Conservation (phyloP, 1,284 basidiomycete genomes). For the Mycena sp. region DNA sequence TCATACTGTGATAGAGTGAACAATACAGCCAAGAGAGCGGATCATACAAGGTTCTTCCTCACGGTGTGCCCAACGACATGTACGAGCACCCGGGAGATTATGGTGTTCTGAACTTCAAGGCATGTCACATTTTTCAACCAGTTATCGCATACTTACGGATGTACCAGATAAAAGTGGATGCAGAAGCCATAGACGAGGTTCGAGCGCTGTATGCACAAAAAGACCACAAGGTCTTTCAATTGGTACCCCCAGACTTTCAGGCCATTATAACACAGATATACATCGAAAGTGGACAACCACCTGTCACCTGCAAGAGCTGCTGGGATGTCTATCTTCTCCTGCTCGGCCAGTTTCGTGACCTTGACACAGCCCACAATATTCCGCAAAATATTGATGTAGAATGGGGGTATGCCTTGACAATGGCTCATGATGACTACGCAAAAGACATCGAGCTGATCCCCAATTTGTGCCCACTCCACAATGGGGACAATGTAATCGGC, state of each 20-base stretch:
- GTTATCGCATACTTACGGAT: no score
- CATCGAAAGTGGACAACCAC: not conserved
- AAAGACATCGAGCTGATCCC: not conserved
- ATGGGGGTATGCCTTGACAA: not conserved
- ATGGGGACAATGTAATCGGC: no score
- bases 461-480: no score
- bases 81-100: not conserved
- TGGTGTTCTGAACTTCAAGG: constrained; percentile 6
- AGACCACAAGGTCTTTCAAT: not conserved
- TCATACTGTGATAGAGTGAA: no score
- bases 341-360: not conserved
- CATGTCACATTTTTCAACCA: no score
- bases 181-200: not conserved
- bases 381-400: not conserved
- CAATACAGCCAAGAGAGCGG: no score
- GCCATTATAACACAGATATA: not conserved
- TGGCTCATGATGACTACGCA: not conserved
- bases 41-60: no score
- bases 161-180: not conserved
- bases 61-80: constrained; percentile 6
- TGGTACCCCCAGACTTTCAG: not conserved
- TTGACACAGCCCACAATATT: not conserved
- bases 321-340: not conserved
- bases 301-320: not conserved
- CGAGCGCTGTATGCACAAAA: not conserved